Conservation (phyloP, 352 stramenopile species). For the Poterioochromonas sp. region DNA sequence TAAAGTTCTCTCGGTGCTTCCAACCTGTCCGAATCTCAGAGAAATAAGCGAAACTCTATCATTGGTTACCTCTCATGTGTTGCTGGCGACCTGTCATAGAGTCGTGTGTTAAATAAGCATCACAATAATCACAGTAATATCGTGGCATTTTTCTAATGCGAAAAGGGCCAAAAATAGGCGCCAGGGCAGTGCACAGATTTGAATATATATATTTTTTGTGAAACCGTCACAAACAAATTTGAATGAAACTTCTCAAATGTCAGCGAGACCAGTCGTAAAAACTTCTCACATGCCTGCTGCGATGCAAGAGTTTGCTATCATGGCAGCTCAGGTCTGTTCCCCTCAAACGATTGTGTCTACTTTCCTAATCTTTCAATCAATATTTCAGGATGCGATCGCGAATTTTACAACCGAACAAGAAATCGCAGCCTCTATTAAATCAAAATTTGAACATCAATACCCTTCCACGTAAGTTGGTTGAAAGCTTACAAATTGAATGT, state of each 20-base stretch:
- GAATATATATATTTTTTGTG: no score
- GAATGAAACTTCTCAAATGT: slow-evolving; percentile 39
- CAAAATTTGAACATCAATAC: slow-evolving; percentile 80
- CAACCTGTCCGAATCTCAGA: slow-evolving; percentile 47
- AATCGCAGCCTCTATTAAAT: slow-evolving; percentile 77
- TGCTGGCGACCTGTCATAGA: slow-evolving; percentile 78
- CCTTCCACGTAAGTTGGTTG: slow-evolving; percentile 39
- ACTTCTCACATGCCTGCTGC: slow-evolving; percentile 42
- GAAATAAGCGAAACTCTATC: slow-evolving; percentile 13
- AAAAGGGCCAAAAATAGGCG: no score
- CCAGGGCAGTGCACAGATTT: no score
- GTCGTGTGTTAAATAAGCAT: slow-evolving; percentile 86
- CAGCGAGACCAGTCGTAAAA: slow-evolving; percentile 44
- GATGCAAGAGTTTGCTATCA: slow-evolving; percentile 41
- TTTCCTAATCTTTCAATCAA: no score
- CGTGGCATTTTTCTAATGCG: no score
- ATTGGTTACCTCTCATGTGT: slow-evolving; percentile 66
- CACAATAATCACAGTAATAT: slow-evolving; percentile 88
- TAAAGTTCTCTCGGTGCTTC: slow-evolving; percentile 87
- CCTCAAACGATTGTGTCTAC: slow-evolving; percentile 29
- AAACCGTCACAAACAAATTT: no score
- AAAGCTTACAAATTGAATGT: no score
- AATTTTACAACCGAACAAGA: slow-evolving; percentile 56
- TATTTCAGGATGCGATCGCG: slow-evolving; percentile 49
- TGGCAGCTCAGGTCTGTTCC: slow-evolving; percentile 23